Evolutionary conservation across 2,329 filamentous ascomycete genomes (phyloP).

Genomic region (Botrytis porri): DNA sequence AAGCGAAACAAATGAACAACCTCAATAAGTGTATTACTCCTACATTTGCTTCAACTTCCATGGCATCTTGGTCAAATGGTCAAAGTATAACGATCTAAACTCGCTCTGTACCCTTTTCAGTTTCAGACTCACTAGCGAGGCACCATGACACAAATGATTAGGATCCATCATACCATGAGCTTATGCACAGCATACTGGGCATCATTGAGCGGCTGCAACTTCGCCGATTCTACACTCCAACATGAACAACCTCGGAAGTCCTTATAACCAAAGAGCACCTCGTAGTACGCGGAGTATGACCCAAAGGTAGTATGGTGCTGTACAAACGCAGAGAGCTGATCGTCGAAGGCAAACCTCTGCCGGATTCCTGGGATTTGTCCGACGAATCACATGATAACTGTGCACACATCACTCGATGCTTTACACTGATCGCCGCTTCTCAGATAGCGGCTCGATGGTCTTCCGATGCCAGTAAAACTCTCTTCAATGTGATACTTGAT

Average conservation of each 20-base stretch:
- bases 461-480: accelerated
- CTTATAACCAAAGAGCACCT: not conserved
- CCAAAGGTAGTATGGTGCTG: not conserved
- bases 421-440: not conserved
- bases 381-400: not conserved
- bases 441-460: not conserved
- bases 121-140: not conserved
- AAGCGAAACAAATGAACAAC: not conserved
- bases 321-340: not conserved
- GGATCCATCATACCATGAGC: not conserved
- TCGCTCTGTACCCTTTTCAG: not conserved
- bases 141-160: not conserved
- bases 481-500: too few relatives aligned
- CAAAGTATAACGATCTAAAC: not conserved
- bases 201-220: not conserved
- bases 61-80: not conserved
- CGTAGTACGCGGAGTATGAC: not conserved
- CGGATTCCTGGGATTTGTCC: not conserved
- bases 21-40: not conserved
- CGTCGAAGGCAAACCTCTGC: not conserved
- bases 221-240: not conserved
- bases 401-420: not conserved
- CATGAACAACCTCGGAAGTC: not conserved
- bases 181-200: not conserved
- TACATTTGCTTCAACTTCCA: not conserved